A percentile compares a stretch with the other conserved stretches of the same genome.
Evolutionary conservation across 352 stramenopile species (phyloP).

Genomic region (Phytophthora chlamydospora): DNA sequence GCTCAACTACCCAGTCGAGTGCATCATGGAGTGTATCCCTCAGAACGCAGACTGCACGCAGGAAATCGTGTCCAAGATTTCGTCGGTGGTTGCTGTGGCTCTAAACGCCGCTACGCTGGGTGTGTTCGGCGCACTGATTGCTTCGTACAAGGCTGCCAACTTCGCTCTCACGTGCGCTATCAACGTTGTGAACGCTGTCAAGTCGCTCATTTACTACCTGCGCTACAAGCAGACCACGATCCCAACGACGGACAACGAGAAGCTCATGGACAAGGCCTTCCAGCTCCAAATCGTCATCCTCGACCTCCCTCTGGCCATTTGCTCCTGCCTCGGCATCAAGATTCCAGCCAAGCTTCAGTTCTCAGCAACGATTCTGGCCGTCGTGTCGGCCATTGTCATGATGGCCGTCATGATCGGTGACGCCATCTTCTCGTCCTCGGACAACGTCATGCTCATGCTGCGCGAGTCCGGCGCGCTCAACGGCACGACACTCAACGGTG

Average conservation of each 20-base stretch:
- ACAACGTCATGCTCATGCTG: conserved; percentile 38
- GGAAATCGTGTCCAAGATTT: conserved; percentile 43
- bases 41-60: conserved; percentile 46
- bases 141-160: conserved; percentile 12
- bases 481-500: not conserved
- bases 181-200: conserved; percentile 30
- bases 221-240: conserved; percentile 23
- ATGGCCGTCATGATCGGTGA: conserved; percentile 37
- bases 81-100: conserved; percentile 38
- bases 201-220: conserved; percentile 39
- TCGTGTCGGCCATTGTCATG: conserved; percentile 35
- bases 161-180: conserved; percentile 25
- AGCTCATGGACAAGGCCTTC: conserved; percentile 32
- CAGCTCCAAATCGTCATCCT: conserved; percentile 32
- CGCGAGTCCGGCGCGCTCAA: conserved; percentile 31
- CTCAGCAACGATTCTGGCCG: conserved; percentile 14
- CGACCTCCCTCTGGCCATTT: conserved; percentile 30
- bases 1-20: conserved; percentile 43
- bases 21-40: conserved; percentile 43
- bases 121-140: conserved; percentile 34
- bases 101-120: conserved; percentile 42
- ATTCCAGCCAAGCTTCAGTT: conserved; percentile 34
- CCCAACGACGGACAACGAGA: conserved; percentile 22
- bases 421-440: conserved; percentile 17
- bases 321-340: conserved; percentile 13